Conservation (phyloP, 1,284 basidiomycete genomes). For the Irpex sp. region DNA sequence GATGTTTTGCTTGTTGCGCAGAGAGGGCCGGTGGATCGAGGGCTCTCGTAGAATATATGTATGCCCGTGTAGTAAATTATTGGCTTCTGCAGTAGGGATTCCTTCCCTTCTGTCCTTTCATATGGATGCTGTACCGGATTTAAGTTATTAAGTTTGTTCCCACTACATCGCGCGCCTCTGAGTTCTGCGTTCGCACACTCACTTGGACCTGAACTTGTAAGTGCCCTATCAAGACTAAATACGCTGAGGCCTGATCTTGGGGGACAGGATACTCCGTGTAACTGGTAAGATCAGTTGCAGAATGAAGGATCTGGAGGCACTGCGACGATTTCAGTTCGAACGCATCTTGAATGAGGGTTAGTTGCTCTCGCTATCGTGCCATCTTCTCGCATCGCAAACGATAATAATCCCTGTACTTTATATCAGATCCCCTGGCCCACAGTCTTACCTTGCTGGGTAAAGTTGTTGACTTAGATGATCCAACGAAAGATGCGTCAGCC, state of each 20-base stretch:
- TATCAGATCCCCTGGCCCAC: constrained; percentile 46
- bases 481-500: constrained; percentile 20
- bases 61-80: background rate
- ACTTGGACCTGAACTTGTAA: background rate
- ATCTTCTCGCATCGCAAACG: background rate
- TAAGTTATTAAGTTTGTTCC: background rate
- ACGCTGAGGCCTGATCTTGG: too few species aligned
- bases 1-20: background rate
- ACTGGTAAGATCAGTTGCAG: background rate
- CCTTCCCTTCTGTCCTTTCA: too few species aligned
- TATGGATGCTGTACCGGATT: background rate
- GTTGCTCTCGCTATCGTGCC: background rate
- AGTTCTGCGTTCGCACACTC: background rate
- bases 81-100: too few species aligned
- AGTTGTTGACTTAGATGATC: constrained; percentile 17
- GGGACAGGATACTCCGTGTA: background rate
- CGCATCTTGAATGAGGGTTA: constrained; percentile 56
- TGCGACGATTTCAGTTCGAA: constrained; percentile 44
- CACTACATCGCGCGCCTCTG: background rate
- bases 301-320: constrained; percentile 13
- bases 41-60: background rate
- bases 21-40: background rate
- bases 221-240: background rate
- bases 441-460: constrained; percentile 43
- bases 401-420: background rate